Percentiles rank a stretch among this genome's conserved stretches.
These are phyloP conservation scores for Aechmea fasciata DNA, from an alignment of 176 grass and related monocot genomes.

Conservation along the genomic window DNA sequence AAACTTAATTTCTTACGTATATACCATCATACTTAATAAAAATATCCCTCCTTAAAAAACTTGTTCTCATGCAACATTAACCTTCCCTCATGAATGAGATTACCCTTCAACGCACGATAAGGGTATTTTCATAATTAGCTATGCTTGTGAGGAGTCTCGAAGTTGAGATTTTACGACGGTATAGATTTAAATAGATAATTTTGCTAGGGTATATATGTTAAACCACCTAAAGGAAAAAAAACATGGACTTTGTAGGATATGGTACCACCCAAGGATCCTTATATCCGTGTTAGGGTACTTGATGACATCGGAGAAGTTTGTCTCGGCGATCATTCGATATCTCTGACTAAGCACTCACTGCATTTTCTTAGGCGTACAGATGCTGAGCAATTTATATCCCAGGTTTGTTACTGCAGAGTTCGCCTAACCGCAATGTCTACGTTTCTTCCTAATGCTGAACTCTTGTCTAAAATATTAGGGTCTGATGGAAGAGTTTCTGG, in stretches of 20 bases:
- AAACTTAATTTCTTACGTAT: too few species aligned
- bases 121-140: too few species aligned
- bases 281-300: conserved; percentile 72
- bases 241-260: conserved; percentile 48
- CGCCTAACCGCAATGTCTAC: neutral
- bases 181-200: too few species aligned
- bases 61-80: too few species aligned
- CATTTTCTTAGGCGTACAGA: conserved; percentile 88
- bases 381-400: conserved; percentile 79
- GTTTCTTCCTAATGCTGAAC: conserved; percentile 10
- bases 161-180: too few species aligned
- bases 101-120: too few species aligned
- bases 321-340: conserved; percentile 79
- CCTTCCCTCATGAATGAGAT: too few species aligned
- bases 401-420: conserved; percentile 34
- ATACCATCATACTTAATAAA: too few species aligned
- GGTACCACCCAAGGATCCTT: conserved; percentile 95
- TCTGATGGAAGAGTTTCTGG: conserved; percentile 90
- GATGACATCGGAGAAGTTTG: conserved; percentile 87
- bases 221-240: too few species aligned
- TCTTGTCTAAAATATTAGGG: conserved; percentile 36
- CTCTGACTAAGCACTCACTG: conserved; percentile 78
- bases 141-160: too few species aligned
- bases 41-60: too few species aligned
- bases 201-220: too few species aligned